Evolutionary conservation across 306 rosid genomes (phyloP).

Genomic region (Cucumis cinereus): DNA sequence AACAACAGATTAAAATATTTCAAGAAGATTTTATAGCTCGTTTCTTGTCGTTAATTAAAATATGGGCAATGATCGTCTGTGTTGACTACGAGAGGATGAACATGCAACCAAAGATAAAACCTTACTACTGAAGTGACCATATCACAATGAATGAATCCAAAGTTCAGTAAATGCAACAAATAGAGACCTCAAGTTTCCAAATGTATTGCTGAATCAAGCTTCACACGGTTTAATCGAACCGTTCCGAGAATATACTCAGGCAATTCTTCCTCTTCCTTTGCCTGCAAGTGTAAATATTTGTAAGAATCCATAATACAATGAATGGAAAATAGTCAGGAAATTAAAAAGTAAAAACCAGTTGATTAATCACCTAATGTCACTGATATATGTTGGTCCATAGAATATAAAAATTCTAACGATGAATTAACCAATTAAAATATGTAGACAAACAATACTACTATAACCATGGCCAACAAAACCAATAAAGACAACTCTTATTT

Average conservation of each 20-base stretch:
- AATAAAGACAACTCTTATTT: not conserved
- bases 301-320: not conserved
- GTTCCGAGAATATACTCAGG: slow-evolving; percentile 92
- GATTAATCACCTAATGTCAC: not conserved
- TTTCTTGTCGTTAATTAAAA: not conserved
- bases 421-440: not conserved
- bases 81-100: not conserved
- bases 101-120: not conserved
- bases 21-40: not conserved
- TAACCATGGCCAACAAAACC: not conserved
- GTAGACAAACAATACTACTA: not conserved
- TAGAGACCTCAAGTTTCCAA: slow-evolving; percentile 28
- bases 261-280: slow-evolving; percentile 58
- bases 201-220: slow-evolving; percentile 48
- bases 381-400: not conserved
- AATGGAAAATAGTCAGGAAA: not conserved
- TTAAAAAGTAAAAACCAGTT: not conserved
- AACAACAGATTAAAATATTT: not conserved
- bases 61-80: not conserved
- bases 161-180: not conserved
- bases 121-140: not conserved
- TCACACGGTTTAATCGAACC: slow-evolving; percentile 59
- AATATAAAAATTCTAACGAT: not conserved
- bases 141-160: not conserved
- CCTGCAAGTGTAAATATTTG: slow-evolving; percentile 28